Evolutionary conservation across 768 basidiomycete genomes (phyloP).

Genomic region (Boletus rex-veris): DNA sequence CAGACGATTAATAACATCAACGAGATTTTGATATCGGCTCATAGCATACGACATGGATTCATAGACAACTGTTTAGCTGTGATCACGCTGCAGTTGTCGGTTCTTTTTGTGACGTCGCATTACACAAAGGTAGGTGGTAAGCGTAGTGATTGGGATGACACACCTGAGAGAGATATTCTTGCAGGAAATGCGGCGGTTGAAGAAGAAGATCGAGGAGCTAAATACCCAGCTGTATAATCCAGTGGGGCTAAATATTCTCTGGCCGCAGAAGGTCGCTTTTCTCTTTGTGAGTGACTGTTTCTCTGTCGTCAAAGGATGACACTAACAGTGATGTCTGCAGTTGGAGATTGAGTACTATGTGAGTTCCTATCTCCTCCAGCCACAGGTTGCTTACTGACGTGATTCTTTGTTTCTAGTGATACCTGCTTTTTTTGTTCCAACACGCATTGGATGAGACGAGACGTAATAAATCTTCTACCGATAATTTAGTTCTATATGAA

Average conservation of each 20-base stretch:
- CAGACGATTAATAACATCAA: constrained; percentile 92
- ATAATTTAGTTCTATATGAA: constrained; percentile 9
- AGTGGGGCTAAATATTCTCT: constrained; percentile 80
- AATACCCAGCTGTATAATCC: constrained; percentile 81
- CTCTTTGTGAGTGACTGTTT: constrained; percentile 70
- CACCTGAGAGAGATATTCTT: constrained; percentile 4
- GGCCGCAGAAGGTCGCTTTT: constrained; percentile 82
- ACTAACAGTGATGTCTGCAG: constrained; percentile 39
- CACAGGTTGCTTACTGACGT: background rate
- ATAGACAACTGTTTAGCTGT: constrained; percentile 79
- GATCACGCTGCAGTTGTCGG: constrained; percentile 76
- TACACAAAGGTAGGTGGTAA: constrained; percentile 66
- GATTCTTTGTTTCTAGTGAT: constrained; percentile 15
- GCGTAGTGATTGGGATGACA: background rate
- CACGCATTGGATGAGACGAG: background rate
- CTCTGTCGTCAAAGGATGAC: background rate
- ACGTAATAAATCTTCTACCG: constrained; percentile 1
- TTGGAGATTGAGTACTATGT: constrained; percentile 96
- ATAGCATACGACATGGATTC: constrained; percentile 69
- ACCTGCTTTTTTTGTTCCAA: constrained; percentile 7
- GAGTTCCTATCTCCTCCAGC: constrained; percentile 30
- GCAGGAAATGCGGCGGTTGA: constrained; percentile 77
- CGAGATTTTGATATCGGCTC: constrained; percentile 79
- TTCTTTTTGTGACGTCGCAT: constrained; percentile 64
- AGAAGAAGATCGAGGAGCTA: constrained; percentile 56